Conservation (phyloP, 1,284 basidiomycete species). For the Irpex sp. region DNA sequence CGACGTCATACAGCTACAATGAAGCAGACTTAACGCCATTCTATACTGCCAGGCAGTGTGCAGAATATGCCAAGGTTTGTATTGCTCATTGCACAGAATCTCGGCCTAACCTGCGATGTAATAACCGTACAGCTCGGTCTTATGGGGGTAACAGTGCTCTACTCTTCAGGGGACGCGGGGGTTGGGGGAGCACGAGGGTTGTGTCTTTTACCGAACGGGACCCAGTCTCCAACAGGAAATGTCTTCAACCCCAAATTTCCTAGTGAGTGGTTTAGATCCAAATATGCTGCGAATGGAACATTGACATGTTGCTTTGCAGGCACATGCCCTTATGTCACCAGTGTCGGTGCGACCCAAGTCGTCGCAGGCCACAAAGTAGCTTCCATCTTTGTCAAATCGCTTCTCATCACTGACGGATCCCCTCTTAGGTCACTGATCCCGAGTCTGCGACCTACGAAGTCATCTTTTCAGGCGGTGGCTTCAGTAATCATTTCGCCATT, state of each 20-base stretch:
- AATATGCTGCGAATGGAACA: slow-evolving; percentile 11
- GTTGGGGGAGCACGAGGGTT: slow-evolving; percentile 44
- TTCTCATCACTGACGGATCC: neutral
- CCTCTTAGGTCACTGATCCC: slow-evolving; percentile 33
- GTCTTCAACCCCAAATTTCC: slow-evolving; percentile 9
- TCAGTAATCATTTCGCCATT: slow-evolving; percentile 38
- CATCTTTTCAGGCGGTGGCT: slow-evolving; percentile 30
- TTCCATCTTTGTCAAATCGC: neutral
- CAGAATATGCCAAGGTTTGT: slow-evolving; percentile 39
- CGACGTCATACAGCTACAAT: slow-evolving; percentile 34
- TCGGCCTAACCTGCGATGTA: neutral
- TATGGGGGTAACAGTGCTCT: slow-evolving; percentile 55
- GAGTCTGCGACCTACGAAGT: slow-evolving; percentile 24
- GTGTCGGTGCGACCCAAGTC: slow-evolving; percentile 51
- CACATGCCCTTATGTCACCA: slow-evolving; percentile 53
- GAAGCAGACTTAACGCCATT: slow-evolving; percentile 29
- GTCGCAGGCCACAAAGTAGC: slow-evolving; percentile 46
- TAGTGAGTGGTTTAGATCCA: neutral
- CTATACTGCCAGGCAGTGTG: slow-evolving; percentile 36
- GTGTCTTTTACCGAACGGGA: slow-evolving; percentile 24
- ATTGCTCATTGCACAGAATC: neutral
- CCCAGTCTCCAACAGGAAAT: slow-evolving; percentile 2
- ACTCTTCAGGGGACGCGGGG: slow-evolving; percentile 61
- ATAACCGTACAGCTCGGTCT: neutral
- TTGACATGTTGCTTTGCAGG: slow-evolving; percentile 19